These are phyloP conservation scores for Colletotrichum caudatum DNA, from an alignment of 2,329 filamentous ascomycete genomes.

Conservation along the genomic window DNA sequence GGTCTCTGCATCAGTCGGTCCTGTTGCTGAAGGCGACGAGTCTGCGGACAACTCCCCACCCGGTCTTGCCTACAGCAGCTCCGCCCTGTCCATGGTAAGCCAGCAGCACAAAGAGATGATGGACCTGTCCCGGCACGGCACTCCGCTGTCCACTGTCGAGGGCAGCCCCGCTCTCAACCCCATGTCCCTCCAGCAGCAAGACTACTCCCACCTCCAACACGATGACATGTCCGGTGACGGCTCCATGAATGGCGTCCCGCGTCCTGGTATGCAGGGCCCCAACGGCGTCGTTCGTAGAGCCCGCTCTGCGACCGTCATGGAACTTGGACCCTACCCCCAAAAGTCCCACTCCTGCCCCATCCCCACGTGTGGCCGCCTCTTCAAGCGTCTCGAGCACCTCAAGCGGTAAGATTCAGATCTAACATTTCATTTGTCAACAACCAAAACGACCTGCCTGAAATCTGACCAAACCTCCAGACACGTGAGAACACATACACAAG, in stretches of 20 bases:
- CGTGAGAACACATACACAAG: constrained; percentile 98
- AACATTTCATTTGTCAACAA: constrained; percentile 53
- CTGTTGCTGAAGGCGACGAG: constrained; percentile 84
- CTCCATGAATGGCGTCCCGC: constrained; percentile 66
- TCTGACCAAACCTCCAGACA: constrained; percentile 76
- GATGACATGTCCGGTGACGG: constrained; percentile 72
- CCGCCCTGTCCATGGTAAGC: constrained; percentile 70
- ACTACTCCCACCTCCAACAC: constrained; percentile 72
- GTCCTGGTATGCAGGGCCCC: constrained; percentile 77
- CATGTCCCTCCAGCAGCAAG: constrained; percentile 75
- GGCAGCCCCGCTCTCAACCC: constrained; percentile 82
- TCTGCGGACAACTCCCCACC: constrained; percentile 83
- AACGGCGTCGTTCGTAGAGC: constrained; percentile 88
- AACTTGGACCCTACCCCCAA: constrained; percentile 94
- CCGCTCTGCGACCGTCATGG: constrained; percentile 95
- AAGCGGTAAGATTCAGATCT: constrained; percentile 82
- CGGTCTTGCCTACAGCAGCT: constrained; percentile 78
- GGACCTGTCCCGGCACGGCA: constrained; percentile 89
- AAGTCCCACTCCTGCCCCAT: constrained; percentile 99
- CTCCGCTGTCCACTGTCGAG: constrained; percentile 87
- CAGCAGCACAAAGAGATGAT: constrained; percentile 83
- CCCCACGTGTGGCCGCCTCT: constrained; percentile 93
- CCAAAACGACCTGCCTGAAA: constrained; percentile 54
- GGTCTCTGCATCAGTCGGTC: constrained; percentile 87
- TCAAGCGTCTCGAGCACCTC: constrained; percentile 99